Evolutionary conservation across 257 asterid genomes (phyloP).

Genomic region (Solanum lycopersicoides): DNA sequence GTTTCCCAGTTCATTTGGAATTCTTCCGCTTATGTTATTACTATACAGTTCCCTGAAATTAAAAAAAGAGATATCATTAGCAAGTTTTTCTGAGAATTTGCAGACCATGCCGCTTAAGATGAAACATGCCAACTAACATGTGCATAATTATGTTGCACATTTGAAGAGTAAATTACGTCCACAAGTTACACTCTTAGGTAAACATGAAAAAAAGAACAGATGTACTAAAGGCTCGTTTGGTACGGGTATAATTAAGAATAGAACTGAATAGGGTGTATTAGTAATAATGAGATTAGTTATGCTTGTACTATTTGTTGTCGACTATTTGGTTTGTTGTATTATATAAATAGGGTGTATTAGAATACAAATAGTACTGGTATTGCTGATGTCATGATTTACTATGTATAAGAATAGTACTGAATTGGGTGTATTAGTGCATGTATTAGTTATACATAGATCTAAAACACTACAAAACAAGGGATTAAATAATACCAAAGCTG

Average conservation of each 20-base stretch:
- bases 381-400: not conserved
- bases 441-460: not conserved
- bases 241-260: not conserved
- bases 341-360: not conserved
- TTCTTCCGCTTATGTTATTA: conserved; percentile 64
- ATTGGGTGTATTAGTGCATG: not conserved
- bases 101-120: not conserved
- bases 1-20: conserved; percentile 83
- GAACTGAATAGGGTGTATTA: not conserved
- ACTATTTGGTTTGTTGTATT: not conserved
- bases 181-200: not conserved
- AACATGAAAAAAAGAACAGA: not conserved
- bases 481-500: not conserved
- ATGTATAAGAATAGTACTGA: not conserved
- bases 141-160: not conserved
- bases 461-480: not conserved
- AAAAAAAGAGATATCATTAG: not conserved
- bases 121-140: not conserved
- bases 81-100: not conserved
- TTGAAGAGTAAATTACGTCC: not conserved
- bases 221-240: not conserved
- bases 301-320: not conserved
- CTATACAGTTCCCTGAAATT: conserved; percentile 87
- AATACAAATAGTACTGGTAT: not conserved
- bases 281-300: not conserved